Evolutionary conservation across 495 filamentous ascomycete genomes (phyloP), one percentile per base, ranked within the genome.

Genomic region (Aspergillus avenaceus): DNA sequence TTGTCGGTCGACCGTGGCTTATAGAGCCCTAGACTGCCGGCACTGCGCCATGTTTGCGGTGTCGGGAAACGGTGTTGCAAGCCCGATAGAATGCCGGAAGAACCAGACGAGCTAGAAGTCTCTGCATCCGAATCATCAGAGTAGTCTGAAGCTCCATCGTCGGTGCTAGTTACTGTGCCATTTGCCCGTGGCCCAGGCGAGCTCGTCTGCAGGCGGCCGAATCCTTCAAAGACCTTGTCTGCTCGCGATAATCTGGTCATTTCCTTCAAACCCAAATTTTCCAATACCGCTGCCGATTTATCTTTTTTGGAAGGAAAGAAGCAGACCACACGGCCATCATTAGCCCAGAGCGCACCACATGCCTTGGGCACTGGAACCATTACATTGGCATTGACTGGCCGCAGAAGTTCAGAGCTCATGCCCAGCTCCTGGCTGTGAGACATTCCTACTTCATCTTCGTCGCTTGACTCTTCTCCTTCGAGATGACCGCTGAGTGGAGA

Each of bases 291-390:
- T 28, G 73, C 77, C 19, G 84, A 77, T 52, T 82, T 86, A 47
- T 90, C 86, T 59, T 86, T 84, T 62, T 88, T 91, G 7, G 86
- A 84, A 3, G 87, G 87, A 58, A 95, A 95, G 57, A 92, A 95
- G 70, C 90, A 95, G 18, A 91, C 81, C 7, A 97, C 75, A 38
- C 80, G 81, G 19, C 91, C 91, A 56, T 88, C 81, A 41, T 82
- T 79, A 13, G 88, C 83, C 74, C 90, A 96, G 12, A 82, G 71
- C 11, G 86, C 86, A 38, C 90, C 87, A 61, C 88, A 95, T 18
- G 68, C 77, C 55, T 83, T 82, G 4, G 87, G 87, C 43, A 86
- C 69, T 12, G 90, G 90, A 7, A 91, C 85, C 59, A 88, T 85
- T 22, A 84, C 84, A 50, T 87, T 86, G 16, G 85, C 81, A 61